A percentile compares a stretch with the other conserved stretches of the same genome.
Evolutionary conservation across 1,284 basidiomycete species (phyloP).

Genomic region (Omphalotus olearius): DNA sequence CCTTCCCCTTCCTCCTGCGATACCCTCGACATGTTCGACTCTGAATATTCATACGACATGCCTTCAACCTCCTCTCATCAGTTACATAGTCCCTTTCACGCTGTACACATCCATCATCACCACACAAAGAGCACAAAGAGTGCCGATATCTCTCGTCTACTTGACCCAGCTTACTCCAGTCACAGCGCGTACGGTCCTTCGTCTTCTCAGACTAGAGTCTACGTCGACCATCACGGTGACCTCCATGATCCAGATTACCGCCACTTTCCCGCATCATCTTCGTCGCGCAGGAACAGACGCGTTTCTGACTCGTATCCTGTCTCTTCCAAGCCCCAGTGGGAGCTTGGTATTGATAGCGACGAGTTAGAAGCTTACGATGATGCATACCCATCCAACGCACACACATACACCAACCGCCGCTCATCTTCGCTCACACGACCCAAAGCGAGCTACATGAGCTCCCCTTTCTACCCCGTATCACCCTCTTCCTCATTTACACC

Average conservation of each 20-base stretch:
- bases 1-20: too few relatives aligned
- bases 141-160: constrained; percentile 54
- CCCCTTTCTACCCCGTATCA: constrained; percentile 12
- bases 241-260: constrained; percentile 67
- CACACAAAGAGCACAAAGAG: neutral
- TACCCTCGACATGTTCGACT: too few relatives aligned
- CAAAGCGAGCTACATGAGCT: neutral
- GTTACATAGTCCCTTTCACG: too few relatives aligned
- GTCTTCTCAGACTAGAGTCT: constrained; percentile 31
- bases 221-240: constrained; percentile 58
- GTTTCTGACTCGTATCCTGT: constrained; percentile 16
- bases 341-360: constrained; percentile 23
- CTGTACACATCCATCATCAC: neutral
- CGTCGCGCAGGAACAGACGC: constrained; percentile 11
- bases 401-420: neutral
- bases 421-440: neutral
- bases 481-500: constrained; percentile 12
- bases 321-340: constrained; percentile 17
- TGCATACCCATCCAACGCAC: constrained; percentile 1
- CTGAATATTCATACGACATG: too few relatives aligned
- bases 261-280: constrained; percentile 47
- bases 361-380: constrained; percentile 25
- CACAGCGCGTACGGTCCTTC: constrained; percentile 19
- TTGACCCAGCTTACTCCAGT: constrained; percentile 59
- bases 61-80: too few relatives aligned